These are phyloP conservation scores for Ensete glaucum DNA, from an alignment of 176 grass and related monocot species.

Conservation along the genomic window DNA sequence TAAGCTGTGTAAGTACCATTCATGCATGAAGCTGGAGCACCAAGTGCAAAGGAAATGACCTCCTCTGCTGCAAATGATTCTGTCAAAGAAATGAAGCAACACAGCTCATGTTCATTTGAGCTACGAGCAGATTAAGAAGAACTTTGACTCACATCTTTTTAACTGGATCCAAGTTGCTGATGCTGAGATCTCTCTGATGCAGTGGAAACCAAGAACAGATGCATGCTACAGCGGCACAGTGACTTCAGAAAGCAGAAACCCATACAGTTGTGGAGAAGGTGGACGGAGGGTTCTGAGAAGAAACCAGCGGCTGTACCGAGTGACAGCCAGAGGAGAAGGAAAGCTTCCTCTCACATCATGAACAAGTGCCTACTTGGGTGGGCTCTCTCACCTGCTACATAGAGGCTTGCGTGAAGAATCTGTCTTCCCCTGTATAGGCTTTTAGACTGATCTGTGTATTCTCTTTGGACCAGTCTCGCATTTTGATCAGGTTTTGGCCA, in stretches of 20 bases:
- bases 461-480: too few relatives aligned
- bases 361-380: neutral
- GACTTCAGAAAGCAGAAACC: neutral
- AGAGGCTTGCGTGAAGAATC: conserved; percentile 13
- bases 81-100: too few relatives aligned
- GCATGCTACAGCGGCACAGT: neutral
- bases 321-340: neutral
- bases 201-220: neutral
- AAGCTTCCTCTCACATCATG: neutral
- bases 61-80: too few relatives aligned
- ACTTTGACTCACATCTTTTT: neutral
- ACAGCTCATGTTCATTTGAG: too few relatives aligned
- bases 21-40: too few relatives aligned
- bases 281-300: too few relatives aligned
- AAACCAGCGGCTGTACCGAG: neutral
- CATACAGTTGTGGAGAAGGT: too few relatives aligned
- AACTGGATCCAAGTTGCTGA: neutral
- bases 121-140: too few relatives aligned
- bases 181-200: neutral
- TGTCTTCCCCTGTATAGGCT: neutral
- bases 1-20: too few relatives aligned
- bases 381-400: neutral
- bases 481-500: too few relatives aligned
- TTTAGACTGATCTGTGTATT: too few relatives aligned
- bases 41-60: too few relatives aligned